A percentile compares a stretch with the other conserved stretches of the same genome.
These are phyloP conservation scores for Drosera capensis DNA, from an alignment of 148 eudicot genomes.

Conservation along the genomic window DNA sequence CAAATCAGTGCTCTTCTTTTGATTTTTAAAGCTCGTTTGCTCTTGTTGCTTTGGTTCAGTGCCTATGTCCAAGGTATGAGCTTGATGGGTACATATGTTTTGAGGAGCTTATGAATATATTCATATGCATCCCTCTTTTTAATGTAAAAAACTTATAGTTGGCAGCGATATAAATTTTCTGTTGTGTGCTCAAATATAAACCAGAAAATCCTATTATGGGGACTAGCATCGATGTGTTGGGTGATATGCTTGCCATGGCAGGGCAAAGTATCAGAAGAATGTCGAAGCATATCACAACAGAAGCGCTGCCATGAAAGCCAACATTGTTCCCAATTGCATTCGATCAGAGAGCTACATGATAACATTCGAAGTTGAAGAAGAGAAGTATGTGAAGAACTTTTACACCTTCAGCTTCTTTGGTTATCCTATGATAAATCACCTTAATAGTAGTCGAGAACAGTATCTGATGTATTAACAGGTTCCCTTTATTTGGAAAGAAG, in stretches of 20 bases:
- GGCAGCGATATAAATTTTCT: too few relatives aligned
- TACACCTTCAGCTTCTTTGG: too few relatives aligned
- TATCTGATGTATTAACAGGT: conserved; percentile 34
- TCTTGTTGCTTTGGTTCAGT: too few relatives aligned
- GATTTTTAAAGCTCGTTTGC: too few relatives aligned
- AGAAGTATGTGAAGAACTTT: conserved; percentile 52
- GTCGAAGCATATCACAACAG: conserved; percentile 91
- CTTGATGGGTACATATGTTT: too few relatives aligned
- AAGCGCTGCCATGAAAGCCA: conserved; percentile 71
- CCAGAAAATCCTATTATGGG: too few relatives aligned
- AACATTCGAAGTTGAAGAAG: conserved; percentile 95
- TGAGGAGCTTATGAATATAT: too few relatives aligned
- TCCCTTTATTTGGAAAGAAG: conserved; percentile 86
- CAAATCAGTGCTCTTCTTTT: not conserved
- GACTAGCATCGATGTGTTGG: too few relatives aligned
- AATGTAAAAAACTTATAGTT: too few relatives aligned
- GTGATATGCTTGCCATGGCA: conserved; percentile 11
- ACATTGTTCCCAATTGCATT: conserved; percentile 76
- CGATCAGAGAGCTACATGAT: conserved; percentile 97
- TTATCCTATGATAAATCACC: not conserved
- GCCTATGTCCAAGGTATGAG: too few relatives aligned
- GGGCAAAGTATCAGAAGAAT: conserved; percentile 98
- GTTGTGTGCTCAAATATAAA: too few relatives aligned
- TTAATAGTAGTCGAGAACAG: not conserved
- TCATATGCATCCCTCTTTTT: too few relatives aligned